Evolutionary conservation across 495 filamentous ascomycete species (phyloP).

Genomic region (Apodospora peruviana): DNA sequence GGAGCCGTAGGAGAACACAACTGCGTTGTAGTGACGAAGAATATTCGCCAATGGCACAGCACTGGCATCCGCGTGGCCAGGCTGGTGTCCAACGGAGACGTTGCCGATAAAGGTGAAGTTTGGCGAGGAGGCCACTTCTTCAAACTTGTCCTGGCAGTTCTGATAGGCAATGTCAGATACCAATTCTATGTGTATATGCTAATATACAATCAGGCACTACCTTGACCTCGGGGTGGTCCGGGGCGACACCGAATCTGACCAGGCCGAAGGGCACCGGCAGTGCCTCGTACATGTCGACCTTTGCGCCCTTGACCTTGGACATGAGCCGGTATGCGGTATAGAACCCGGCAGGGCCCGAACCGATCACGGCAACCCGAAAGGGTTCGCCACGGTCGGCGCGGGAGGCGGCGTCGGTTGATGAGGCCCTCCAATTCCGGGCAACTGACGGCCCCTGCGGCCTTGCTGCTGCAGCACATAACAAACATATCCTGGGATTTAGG

Average conservation of each 20-base stretch:
- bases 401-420: constrained; percentile 16
- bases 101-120: constrained; percentile 92
- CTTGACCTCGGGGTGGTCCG: constrained; percentile 97
- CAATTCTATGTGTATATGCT: neutral
- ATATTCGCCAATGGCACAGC: constrained; percentile 63
- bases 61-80: constrained; percentile 32
- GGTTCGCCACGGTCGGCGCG: constrained; percentile 40
- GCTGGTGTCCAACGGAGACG: constrained; percentile 62
- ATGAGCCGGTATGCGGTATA: constrained; percentile 86
- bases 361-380: constrained; percentile 79
- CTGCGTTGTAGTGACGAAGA: constrained; percentile 81
- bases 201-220: constrained; percentile 35
- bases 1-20: constrained; percentile 90
- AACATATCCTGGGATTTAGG: too few species aligned
- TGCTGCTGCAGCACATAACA: too few species aligned
- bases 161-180: constrained; percentile 27
- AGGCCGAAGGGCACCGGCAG: constrained; percentile 89
- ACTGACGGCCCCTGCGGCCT: too few species aligned
- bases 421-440: too few species aligned
- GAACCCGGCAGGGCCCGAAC: constrained; percentile 93
- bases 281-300: constrained; percentile 94
- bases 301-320: constrained; percentile 60
- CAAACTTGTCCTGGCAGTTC: constrained; percentile 94
- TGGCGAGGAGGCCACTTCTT: constrained; percentile 73
- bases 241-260: constrained; percentile 88